Evolutionary conservation across 192 early-diverging fungal genomes (phyloP), one percentile per base, ranked within the genome.

Genomic region (Coemansia sp.): DNA sequence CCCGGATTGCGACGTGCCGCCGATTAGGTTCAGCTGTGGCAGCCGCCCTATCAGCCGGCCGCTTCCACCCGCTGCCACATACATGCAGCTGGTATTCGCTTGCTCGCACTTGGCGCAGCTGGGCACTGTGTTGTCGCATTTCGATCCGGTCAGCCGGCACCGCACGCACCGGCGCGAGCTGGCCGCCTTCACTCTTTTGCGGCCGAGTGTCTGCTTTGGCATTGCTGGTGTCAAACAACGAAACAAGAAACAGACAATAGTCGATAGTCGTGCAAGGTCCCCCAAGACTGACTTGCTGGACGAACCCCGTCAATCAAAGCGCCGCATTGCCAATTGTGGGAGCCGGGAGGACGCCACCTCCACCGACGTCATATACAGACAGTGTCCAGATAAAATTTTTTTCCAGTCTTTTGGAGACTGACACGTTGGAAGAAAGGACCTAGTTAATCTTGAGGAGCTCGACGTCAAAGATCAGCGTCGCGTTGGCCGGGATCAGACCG

Each of bases 381-480:
- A n/a, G n/a, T n/a, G n/a, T n/a, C n/a, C n/a, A n/a, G n/a, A n/a
- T n/a, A n/a, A n/a, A n/a, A n/a, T n/a, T n/a, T n/a, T n/a, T n/a
- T n/a, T n/a, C n/a, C n/a, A n/a, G n/a, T n/a, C n/a, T n/a, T n/a
- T n/a, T n/a, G n/a, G n/a, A n/a, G n/a, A n/a, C n/a, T n/a, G n/a
- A n/a, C n/a, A n/a, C n/a, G n/a, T n/a, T n/a, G 36, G 43, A 41
- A 55, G 35, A 36, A 9, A 1, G 9, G 3, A 26, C 14, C 36
- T 28, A 26, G 11, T 83, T 79, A 42, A 87, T 61, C 10, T 5
- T 36, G 5, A 58, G 17, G 8, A 89, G 74, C 67, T 89, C 87
- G 31, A 92, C 90, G 20, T 94, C 92, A 76, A 94, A 94, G 63
- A 85, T 82, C 26, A 94, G 78, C 56, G 84, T 83, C 34, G 88